phyloP scores from a whole-genome alignment of 345 rosid genomes.

The Lepidium sativum region DNA sequence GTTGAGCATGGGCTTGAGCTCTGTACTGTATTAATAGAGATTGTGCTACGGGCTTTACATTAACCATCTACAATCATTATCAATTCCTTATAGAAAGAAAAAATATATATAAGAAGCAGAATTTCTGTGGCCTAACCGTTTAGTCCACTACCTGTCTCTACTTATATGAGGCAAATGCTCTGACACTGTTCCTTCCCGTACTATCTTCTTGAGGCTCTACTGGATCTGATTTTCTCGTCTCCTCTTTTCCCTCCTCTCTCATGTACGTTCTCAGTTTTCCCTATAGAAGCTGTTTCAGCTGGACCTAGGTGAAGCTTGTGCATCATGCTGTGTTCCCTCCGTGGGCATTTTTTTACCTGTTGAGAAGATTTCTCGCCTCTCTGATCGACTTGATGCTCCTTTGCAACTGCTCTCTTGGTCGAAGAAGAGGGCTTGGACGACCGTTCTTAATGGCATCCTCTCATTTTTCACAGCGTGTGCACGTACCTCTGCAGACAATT shows the following conservation, averaged over 20 bases:
- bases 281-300: slow-evolving; percentile 12
- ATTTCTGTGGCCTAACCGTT: slow-evolving; percentile 4
- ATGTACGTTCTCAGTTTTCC: slow-evolving; percentile 11
- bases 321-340: slow-evolving; percentile 7
- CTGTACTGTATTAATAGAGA: slow-evolving; percentile 15
- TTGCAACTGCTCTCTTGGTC: slow-evolving; percentile 62
- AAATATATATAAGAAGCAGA: neutral
- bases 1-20: slow-evolving; percentile 22
- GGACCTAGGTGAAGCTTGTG: slow-evolving; percentile 24
- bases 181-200: slow-evolving; percentile 2
- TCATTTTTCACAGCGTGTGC: slow-evolving; percentile 93
- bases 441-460: slow-evolving; percentile 85
- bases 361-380: slow-evolving; percentile 7
- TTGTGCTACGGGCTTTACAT: neutral
- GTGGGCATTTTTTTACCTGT: slow-evolving; percentile 11
- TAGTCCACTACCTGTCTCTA: slow-evolving; percentile 19
- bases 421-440: slow-evolving; percentile 85
- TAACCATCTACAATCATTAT: slow-evolving; percentile 19
- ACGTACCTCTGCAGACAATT: slow-evolving; percentile 74
- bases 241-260: slow-evolving; percentile 15
- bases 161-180: slow-evolving; percentile 14
- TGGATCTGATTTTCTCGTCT: slow-evolving; percentile 11
- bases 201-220: slow-evolving; percentile 14
- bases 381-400: slow-evolving; percentile 9
- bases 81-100: neutral